phyloP scores from a whole-genome alignment of 2,329 filamentous ascomycete species.

The Fusarium vanettenii region DNA sequence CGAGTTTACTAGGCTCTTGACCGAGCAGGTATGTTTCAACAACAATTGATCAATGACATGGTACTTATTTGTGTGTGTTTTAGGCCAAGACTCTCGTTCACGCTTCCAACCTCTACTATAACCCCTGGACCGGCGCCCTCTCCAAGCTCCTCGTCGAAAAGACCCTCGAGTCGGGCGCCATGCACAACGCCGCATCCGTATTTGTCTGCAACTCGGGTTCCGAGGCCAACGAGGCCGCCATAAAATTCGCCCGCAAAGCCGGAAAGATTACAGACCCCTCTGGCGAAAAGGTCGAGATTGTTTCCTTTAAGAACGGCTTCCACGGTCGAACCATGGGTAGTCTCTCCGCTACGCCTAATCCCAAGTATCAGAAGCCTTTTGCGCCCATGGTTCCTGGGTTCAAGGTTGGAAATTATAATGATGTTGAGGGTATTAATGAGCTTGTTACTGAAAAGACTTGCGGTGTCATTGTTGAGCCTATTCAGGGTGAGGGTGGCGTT shows the following conservation, averaged over 20 bases:
- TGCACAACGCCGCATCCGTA: constrained; percentile 82
- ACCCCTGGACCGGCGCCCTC: constrained; percentile 91
- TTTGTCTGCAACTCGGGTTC: constrained; percentile 98
- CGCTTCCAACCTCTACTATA: constrained; percentile 96
- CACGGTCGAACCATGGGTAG: constrained; percentile 97
- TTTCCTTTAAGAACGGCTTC: constrained; percentile 93
- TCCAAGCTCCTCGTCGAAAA: constrained; percentile 86
- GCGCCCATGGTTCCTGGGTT: constrained; percentile 96
- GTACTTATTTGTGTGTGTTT: not conserved
- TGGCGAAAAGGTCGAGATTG: constrained; percentile 82
- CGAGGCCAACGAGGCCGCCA: constrained; percentile 96
- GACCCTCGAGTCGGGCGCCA: constrained; percentile 82
- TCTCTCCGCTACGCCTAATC: constrained; percentile 95
- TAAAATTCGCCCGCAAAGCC: constrained; percentile 95
- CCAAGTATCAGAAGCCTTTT: constrained; percentile 97
- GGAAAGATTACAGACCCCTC: constrained; percentile 80
- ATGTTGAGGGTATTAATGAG: constrained; percentile 75
- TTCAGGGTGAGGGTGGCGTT: constrained; percentile 96
- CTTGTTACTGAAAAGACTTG: constrained; percentile 89
- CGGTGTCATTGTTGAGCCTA: constrained; percentile 95
- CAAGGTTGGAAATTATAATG: constrained; percentile 86
- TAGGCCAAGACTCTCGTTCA: constrained; percentile 83
- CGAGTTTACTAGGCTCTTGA: constrained; percentile 78
- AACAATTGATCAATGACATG: not conserved
- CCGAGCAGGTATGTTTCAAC: constrained; percentile 72